Evolutionary conservation across 192 early-diverging fungal species (phyloP), one percentile per base, ranked within the genome.

Genomic region (Backusella westeae): DNA sequence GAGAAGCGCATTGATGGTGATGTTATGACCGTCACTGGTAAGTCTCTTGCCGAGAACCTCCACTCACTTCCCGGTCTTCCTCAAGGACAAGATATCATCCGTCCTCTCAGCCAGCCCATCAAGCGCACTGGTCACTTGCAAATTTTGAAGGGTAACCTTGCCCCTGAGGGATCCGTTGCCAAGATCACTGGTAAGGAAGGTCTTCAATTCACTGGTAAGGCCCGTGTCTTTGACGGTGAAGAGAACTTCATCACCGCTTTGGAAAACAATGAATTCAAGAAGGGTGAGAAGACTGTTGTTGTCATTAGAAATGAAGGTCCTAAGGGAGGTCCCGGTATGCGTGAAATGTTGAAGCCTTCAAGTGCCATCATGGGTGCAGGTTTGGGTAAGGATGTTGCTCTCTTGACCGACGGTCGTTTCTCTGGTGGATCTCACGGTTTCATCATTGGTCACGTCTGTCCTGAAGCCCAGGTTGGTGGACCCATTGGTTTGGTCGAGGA

Each of bases 121-220:
- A 99, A 99, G 90, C 35, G 90, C 3, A 89, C 90, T 41, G 98
- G 98, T 26, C 98, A 99, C 79, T 89, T 99, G 79, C 96, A 96
- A 84, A 98, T 97, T 68, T 84, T 99, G 78, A 86, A 89, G 67
- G 98, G 98, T 75, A 97, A 96, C 80, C 88, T 99, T 21, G 96
- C 98, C 36, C 97, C 98, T 44, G 92, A 95, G 74, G 97, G 96
- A 10, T 93, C 93, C 8, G 98, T 99, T 44, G 98, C 98, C 68
- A 99, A 99, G 88, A 99, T 99, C 86, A 99, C 98, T 12, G 98
- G 98, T 69, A 99, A 99, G 86, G 96, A 99, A 88, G 98, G 98
- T 23, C 88, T 98, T 12, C 59, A 78, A 65, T 99, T 99, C 79
- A 81, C 84, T 46, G 98, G 98, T 23, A 87, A 89, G 7, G 98